phyloP scores from a whole-genome alignment of 441 rosid genomes.

The Gossypium schwendimanii region DNA sequence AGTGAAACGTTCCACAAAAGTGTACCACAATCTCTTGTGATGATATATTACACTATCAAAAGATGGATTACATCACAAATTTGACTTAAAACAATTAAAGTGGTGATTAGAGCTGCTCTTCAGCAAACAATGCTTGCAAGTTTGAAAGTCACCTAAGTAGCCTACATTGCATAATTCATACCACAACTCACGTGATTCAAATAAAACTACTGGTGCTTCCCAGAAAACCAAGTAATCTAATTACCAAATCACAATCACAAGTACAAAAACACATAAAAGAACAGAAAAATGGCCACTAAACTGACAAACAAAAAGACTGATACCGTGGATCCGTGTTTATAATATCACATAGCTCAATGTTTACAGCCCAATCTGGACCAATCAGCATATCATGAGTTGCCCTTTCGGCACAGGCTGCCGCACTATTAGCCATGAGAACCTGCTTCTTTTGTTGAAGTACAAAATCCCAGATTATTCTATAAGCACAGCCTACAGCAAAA shows the following conservation, averaged over 20 bases:
- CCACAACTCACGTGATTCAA: not conserved
- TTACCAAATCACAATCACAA: not conserved
- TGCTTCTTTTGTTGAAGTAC: constrained; percentile 8
- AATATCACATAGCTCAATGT: constrained; percentile 83
- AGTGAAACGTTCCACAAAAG: not conserved
- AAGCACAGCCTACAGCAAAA: constrained; percentile 10
- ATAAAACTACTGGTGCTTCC: not conserved
- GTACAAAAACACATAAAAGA: not conserved
- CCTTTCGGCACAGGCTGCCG: constrained; percentile 81
- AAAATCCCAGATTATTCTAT: constrained; percentile 16
- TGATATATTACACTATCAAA: not conserved
- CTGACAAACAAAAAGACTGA: constrained; percentile 5
- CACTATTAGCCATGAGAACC: constrained; percentile 54
- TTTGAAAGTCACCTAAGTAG: not conserved
- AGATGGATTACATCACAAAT: not conserved
- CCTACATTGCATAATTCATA: not conserved
- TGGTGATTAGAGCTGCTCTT: not conserved
- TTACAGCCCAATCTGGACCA: constrained; percentile 97
- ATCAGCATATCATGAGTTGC: constrained; percentile 81
- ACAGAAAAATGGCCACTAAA: not conserved
- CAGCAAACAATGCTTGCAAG: not conserved
- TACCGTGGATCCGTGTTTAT: constrained; percentile 92
- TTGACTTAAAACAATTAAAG: not conserved
- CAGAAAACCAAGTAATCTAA: not conserved
- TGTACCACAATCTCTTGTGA: not conserved